A percentile compares a stretch with the other conserved stretches of the same genome.
Conservation (phyloP, 2,329 filamentous ascomycete species). For the Orbilia quercus region DNA sequence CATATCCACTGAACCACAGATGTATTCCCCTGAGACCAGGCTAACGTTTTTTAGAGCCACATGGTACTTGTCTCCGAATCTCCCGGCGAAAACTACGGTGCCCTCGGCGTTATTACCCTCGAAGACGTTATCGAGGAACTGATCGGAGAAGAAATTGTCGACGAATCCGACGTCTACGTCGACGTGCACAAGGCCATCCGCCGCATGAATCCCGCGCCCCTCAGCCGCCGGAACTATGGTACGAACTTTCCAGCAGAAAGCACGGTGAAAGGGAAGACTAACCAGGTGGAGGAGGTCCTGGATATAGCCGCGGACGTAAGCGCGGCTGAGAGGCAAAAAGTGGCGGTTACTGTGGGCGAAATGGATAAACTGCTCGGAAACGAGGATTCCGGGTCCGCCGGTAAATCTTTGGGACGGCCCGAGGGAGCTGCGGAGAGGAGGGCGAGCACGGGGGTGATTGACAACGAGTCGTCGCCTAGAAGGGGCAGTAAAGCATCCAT, state of each 20-base stretch:
- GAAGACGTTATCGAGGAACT: conserved; percentile 99
- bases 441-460: conserved; percentile 63
- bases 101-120: conserved; percentile 90
- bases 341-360: conserved; percentile 21
- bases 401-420: conserved; percentile 16
- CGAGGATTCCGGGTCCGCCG: conserved; percentile 7
- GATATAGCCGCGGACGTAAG: conserved; percentile 64
- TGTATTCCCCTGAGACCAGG: no score
- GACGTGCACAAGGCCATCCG: conserved; percentile 98
- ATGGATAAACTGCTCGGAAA: conserved; percentile 32
- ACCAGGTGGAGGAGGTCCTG: conserved; percentile 60
- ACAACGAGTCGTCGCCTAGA: conserved; percentile 63
- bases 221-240: conserved; percentile 60
- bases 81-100: conserved; percentile 90
- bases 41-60: conserved; percentile 66
- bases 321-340: conserved; percentile 62
- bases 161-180: conserved; percentile 97
- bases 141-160: conserved; percentile 99
- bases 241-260: conserved; percentile 57
- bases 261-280: conserved; percentile 62
- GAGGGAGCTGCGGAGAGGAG: conserved; percentile 24
- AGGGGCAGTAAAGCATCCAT: conserved; percentile 51
- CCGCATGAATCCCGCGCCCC: conserved; percentile 78
- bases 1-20: no score
- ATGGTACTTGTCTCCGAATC: conserved; percentile 95